Conservation (phyloP, 805 yeast genomes). For the Kluyveromyces siamensis region DNA sequence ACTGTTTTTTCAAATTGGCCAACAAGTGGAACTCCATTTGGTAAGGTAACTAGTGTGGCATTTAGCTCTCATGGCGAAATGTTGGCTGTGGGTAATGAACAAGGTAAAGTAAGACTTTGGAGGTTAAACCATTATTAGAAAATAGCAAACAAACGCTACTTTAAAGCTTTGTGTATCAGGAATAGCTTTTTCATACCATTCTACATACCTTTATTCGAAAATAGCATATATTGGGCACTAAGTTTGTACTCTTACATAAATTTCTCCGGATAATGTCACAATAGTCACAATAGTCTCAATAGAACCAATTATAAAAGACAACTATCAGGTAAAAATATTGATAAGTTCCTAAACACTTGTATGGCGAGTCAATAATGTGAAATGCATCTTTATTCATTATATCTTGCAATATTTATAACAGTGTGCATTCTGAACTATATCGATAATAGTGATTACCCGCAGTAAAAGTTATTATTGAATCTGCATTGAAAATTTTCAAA, state of each 20-base stretch:
- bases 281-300: neutral
- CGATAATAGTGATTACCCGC: neutral
- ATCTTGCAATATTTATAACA: no score
- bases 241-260: neutral
- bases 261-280: neutral
- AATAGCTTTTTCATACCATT: neutral
- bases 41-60: constrained; percentile 74
- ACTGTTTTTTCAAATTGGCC: constrained; percentile 95
- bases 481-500: neutral
- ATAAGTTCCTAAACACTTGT: no score
- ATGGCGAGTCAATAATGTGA: no score
- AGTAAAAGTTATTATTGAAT: no score
- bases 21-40: constrained; percentile 90
- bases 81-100: constrained; percentile 84
- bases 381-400: no score
- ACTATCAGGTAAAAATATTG: no score
- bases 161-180: no score
- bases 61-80: constrained; percentile 78
- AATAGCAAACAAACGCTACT: no score
- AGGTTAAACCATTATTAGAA: constrained; percentile 62
- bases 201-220: neutral
- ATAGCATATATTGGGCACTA: neutral
- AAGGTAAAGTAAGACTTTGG: constrained; percentile 86
- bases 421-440: no score
- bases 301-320: neutral